phyloP scores from a whole-genome alignment of 2,329 filamentous ascomycete species.

The Alternaria hordeiaustralica region DNA sequence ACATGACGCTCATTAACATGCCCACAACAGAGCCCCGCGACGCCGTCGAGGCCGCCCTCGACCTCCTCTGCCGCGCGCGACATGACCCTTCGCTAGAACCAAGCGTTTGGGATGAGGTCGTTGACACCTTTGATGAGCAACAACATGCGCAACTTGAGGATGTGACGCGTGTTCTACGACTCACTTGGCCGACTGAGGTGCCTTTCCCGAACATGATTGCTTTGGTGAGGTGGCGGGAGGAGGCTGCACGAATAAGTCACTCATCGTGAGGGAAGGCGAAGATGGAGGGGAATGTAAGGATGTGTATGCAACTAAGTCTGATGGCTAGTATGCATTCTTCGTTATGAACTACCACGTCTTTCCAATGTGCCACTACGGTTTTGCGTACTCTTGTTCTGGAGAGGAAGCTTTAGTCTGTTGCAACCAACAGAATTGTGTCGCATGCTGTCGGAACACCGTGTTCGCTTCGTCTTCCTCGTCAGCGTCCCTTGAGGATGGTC shows the following conservation, averaged over 20 bases:
- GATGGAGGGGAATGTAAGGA: no score
- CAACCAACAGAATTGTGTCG: no score
- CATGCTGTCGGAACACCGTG: not conserved
- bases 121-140: accelerated
- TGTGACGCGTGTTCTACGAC: not conserved
- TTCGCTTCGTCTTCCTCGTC: not conserved
- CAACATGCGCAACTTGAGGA: not conserved
- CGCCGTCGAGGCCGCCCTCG: not conserved
- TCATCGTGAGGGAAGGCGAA: no score
- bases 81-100: not conserved
- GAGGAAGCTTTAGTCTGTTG: no score
- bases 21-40: not conserved
- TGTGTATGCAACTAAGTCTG: no score
- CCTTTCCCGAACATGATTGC: not conserved
- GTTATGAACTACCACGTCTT: no score
- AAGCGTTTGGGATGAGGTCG: not conserved
- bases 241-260: no score
- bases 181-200: not conserved
- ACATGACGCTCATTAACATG: not conserved
- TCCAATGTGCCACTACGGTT: no score
- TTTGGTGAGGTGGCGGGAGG: not conserved
- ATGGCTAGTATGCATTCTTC: no score
- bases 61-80: not conserved
- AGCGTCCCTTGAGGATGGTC: not conserved
- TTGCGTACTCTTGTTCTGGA: no score